These are phyloP conservation scores for Aspergillus luchuensis DNA, from an alignment of 2,329 filamentous ascomycete species.

Conservation along the genomic window DNA sequence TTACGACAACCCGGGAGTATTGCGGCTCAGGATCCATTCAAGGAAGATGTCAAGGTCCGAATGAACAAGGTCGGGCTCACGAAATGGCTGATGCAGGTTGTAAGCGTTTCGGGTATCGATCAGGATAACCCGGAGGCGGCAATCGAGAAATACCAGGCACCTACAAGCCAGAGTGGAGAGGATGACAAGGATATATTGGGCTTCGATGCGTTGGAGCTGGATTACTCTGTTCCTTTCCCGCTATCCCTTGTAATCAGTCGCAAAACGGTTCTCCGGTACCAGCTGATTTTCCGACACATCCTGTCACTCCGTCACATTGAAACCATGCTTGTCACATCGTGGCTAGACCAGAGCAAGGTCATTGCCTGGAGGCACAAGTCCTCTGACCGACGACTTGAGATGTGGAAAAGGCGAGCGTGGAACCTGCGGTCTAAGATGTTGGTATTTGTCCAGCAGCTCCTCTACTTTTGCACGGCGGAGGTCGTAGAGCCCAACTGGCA, in stretches of 20 bases:
- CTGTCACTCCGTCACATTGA: constrained; percentile 88
- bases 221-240: constrained; percentile 93
- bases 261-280: constrained; percentile 95
- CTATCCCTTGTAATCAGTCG: constrained; percentile 93
- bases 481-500: constrained; percentile 99
- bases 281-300: constrained; percentile 92
- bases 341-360: constrained; percentile 84
- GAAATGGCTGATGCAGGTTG: constrained; percentile 91
- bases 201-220: constrained; percentile 89
- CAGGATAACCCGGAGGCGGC: constrained; percentile 68
- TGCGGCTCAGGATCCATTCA: constrained; percentile 92
- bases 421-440: constrained; percentile 91
- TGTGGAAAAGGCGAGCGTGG: constrained; percentile 92
- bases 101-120: constrained; percentile 94
- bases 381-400: constrained; percentile 71
- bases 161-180: constrained; percentile 60
- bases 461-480: constrained; percentile 96
- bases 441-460: constrained; percentile 91
- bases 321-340: constrained; percentile 79
- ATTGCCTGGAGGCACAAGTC: constrained; percentile 81
- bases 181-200: constrained; percentile 85
- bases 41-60: constrained; percentile 95
- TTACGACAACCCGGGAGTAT: constrained; percentile 94
- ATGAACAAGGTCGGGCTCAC: constrained; percentile 95
- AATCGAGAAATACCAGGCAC: constrained; percentile 71